Evolutionary conservation across 768 basidiomycete genomes (phyloP).

Genomic region (Phallus indusiatus): DNA sequence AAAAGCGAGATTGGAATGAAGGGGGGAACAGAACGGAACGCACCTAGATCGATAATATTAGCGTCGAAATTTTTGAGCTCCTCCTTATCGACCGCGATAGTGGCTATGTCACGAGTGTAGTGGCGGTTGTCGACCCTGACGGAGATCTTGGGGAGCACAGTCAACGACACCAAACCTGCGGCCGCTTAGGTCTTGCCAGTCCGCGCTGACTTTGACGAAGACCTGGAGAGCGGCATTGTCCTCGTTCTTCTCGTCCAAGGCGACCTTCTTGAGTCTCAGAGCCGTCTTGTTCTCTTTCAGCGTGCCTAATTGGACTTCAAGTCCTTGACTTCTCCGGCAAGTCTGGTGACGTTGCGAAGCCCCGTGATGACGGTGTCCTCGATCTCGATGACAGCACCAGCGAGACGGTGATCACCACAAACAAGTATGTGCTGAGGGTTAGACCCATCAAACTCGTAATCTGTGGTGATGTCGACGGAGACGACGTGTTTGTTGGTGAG

Average conservation of each 20-base stretch:
- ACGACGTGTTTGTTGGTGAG: conserved; percentile 25
- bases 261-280: conserved; percentile 17
- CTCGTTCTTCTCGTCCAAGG: conserved; percentile 17
- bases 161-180: conserved; percentile 28
- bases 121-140: conserved; percentile 17
- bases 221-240: conserved; percentile 14
- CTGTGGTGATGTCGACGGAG: conserved; percentile 16
- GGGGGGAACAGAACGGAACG: neutral
- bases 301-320: conserved; percentile 15
- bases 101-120: conserved; percentile 27
- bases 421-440: conserved; percentile 21
- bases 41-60: conserved; percentile 18
- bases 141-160: conserved; percentile 21
- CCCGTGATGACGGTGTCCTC: conserved; percentile 14
- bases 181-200: conserved; percentile 12
- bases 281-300: conserved; percentile 16
- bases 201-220: conserved; percentile 16
- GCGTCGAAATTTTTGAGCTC: conserved; percentile 24
- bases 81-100: conserved; percentile 22
- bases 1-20: neutral
- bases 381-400: conserved; percentile 26
- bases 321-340: conserved; percentile 15
- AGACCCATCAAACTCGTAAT: conserved; percentile 24
- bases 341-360: conserved; percentile 13
- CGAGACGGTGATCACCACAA: conserved; percentile 24